Evolutionary conservation across 2,329 filamentous ascomycete species (phyloP).

Genomic region (Thielaviopsis punctulata): DNA sequence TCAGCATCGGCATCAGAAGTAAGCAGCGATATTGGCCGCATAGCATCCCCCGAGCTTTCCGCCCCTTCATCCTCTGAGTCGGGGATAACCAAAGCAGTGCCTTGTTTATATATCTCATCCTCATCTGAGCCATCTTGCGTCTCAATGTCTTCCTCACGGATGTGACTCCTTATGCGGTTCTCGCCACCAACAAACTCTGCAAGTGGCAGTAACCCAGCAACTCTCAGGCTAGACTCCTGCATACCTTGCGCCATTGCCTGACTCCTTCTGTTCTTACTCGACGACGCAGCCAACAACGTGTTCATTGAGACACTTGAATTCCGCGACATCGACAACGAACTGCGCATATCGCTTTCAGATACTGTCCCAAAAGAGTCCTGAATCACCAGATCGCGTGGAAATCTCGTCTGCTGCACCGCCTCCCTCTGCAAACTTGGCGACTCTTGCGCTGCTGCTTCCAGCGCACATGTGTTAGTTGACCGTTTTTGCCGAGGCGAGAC

Average conservation of each 20-base stretch:
- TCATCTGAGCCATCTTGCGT: conserved; percentile 8
- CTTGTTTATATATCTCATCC: too few species aligned
- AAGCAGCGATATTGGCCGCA: neutral
- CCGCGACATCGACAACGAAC: neutral
- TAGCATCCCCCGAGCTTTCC: neutral
- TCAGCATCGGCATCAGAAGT: neutral
- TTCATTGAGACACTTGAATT: neutral
- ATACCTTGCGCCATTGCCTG: neutral
- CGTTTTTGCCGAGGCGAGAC: conserved; percentile 25
- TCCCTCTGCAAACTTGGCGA: conserved; percentile 14
- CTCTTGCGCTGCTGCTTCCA: neutral
- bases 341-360: neutral
- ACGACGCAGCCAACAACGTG: neutral
- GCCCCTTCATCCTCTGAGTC: conserved; percentile 8
- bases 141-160: conserved; percentile 9
- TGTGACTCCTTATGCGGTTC: conserved; percentile 3
- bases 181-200: neutral
- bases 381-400: conserved; percentile 21
- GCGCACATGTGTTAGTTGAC: conserved; percentile 17
- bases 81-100: conserved; percentile 11
- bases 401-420: conserved; percentile 14
- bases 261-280: neutral
- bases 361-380: conserved; percentile 26
- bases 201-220: neutral
- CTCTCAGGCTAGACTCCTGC: conserved; percentile 1